Conservation (phyloP, 495 filamentous ascomycete species). For the Aspergillus bertholletiae region DNA sequence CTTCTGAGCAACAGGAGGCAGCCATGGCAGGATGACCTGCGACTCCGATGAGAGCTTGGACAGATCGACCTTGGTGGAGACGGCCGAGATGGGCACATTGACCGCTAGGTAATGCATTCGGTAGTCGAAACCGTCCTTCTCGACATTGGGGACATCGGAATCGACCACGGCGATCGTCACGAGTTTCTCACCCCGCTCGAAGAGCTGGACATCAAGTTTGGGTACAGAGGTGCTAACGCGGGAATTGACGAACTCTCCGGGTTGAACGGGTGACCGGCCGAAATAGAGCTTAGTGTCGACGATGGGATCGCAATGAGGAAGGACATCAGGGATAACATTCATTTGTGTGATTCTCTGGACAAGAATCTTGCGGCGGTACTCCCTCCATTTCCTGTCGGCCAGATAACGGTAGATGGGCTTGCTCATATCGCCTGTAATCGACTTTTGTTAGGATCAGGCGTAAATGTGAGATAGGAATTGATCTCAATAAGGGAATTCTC, state of each 20-base stretch:
- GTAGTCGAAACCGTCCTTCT: slow-evolving; percentile 72
- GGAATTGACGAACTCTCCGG: slow-evolving; percentile 76
- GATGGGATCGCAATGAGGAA: slow-evolving; percentile 75
- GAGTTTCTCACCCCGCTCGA: slow-evolving; percentile 74
- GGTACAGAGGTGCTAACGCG: slow-evolving; percentile 63
- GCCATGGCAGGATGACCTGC: slow-evolving; percentile 73
- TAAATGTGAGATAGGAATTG: neutral
- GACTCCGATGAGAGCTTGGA: slow-evolving; percentile 47
- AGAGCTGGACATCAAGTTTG: slow-evolving; percentile 77
- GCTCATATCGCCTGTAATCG: slow-evolving; percentile 75
- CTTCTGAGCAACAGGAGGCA: slow-evolving; percentile 82
- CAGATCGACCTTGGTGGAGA: slow-evolving; percentile 49
- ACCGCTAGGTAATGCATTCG: slow-evolving; percentile 81
- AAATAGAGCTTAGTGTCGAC: slow-evolving; percentile 80
- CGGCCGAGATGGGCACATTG: slow-evolving; percentile 59
- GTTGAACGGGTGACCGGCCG: slow-evolving; percentile 57
- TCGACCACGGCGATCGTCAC: slow-evolving; percentile 85
- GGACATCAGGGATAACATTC: slow-evolving; percentile 87
- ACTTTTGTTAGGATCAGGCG: neutral
- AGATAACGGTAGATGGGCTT: slow-evolving; percentile 95
- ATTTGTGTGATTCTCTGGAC: slow-evolving; percentile 87
- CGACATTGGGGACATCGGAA: slow-evolving; percentile 79
- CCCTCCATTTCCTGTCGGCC: slow-evolving; percentile 81
- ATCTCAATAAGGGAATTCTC: slow-evolving; percentile 21
- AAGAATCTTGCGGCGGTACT: slow-evolving; percentile 69